A percentile compares a stretch with the other conserved stretches of the same genome.
These are phyloP conservation scores for Kickxella alabastrina DNA, from an alignment of 192 early-diverging fungal genomes.

Conservation along the genomic window DNA sequence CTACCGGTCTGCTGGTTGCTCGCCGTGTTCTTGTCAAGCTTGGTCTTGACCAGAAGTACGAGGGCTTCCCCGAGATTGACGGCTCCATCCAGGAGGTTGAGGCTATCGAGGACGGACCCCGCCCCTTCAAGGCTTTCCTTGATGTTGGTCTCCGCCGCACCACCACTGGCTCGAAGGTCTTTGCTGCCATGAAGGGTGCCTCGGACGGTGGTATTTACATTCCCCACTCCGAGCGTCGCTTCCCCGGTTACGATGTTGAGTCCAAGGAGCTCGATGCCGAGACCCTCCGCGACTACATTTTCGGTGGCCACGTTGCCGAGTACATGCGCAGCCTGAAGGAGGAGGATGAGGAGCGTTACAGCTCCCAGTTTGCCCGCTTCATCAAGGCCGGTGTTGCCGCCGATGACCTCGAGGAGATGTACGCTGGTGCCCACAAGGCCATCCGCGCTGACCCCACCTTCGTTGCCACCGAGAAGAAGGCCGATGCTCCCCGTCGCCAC, in stretches of 20 bases:
- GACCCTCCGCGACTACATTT: constrained; percentile 93
- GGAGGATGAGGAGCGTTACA: constrained; percentile 98
- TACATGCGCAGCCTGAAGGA: constrained; percentile 98
- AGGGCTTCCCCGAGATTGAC: constrained; percentile 88
- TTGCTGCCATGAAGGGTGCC: constrained; percentile 98
- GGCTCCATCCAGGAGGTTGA: constrained; percentile 87
- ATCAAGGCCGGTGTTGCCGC: constrained; percentile 80
- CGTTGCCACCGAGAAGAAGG: constrained; percentile 69
- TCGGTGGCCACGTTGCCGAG: constrained; percentile 94
- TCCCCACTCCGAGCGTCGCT: constrained; percentile 93
- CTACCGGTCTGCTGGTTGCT: constrained; percentile 94
- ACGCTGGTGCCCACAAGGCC: constrained; percentile 83
- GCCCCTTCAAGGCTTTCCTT: constrained; percentile 97
- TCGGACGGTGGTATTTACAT: constrained; percentile 97
- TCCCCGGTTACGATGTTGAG: constrained; percentile 92
- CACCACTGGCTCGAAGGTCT: constrained; percentile 96
- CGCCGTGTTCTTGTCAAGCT: constrained; percentile 95
- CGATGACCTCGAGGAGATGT: constrained; percentile 94
- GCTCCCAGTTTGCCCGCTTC: constrained; percentile 92
- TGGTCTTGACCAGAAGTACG: constrained; percentile 92
- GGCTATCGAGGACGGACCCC: constrained; percentile 84
- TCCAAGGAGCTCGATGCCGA: constrained; percentile 89
- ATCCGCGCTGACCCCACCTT: constrained; percentile 88
- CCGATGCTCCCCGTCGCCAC: constrained; percentile 56
- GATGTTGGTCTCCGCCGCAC: constrained; percentile 96